A percentile compares a stretch with the other conserved stretches of the same genome.
Evolutionary conservation across 2,329 filamentous ascomycete species (phyloP).

Genomic region (Hymenoscyphus fraxineus): DNA sequence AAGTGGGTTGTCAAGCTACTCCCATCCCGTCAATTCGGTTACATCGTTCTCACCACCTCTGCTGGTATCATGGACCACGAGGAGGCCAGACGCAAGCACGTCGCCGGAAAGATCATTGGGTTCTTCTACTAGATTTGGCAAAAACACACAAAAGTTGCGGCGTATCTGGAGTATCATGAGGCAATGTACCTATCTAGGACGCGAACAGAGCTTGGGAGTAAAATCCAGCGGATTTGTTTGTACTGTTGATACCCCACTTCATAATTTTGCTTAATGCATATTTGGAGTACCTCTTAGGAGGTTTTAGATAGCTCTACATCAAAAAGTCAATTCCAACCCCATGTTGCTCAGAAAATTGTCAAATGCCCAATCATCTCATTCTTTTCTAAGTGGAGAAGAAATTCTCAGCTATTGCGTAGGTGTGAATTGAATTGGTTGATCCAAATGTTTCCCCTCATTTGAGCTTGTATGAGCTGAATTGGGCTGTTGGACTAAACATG

Average conservation of each 20-base stretch:
- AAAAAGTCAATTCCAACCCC: constrained; percentile 31
- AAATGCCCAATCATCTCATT: background rate
- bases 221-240: constrained; percentile 17
- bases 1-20: constrained; percentile 99
- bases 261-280: constrained; percentile 25
- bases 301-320: constrained; percentile 32
- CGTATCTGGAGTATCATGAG: constrained; percentile 33
- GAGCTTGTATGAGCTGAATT: background rate
- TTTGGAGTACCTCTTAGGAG: constrained; percentile 23
- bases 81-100: constrained; percentile 98
- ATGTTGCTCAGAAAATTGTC: constrained; percentile 3
- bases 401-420: background rate
- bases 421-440: background rate
- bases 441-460: background rate
- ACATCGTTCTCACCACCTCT: constrained; percentile 97
- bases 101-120: constrained; percentile 97
- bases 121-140: constrained; percentile 87
- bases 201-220: constrained; percentile 23
- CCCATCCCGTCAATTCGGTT: constrained; percentile 99
- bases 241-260: constrained; percentile 30
- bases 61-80: constrained; percentile 99
- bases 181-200: constrained; percentile 30
- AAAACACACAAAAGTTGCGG: constrained; percentile 14
- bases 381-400: background rate
- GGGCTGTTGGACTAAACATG: background rate